Evolutionary conservation across 495 filamentous ascomycete species (phyloP).

Genomic region (Penicillium daleae): DNA sequence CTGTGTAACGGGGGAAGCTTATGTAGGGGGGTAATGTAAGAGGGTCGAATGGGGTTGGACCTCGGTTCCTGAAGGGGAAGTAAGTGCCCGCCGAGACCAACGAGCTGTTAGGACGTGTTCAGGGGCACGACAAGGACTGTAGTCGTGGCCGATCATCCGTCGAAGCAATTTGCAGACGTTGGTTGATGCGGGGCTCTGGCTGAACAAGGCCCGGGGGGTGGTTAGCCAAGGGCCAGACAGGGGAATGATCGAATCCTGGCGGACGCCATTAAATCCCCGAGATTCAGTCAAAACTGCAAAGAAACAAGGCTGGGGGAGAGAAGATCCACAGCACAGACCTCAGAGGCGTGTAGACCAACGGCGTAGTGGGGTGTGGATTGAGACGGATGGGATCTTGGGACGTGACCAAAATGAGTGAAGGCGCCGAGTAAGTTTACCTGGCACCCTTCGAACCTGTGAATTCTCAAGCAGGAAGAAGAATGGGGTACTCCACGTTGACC

Average conservation of each 20-base stretch:
- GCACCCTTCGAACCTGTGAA: too few relatives aligned
- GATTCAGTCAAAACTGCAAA: too few relatives aligned
- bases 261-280: background rate
- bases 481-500: background rate
- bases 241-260: constrained; percentile 14
- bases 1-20: constrained; percentile 23
- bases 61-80: constrained; percentile 29
- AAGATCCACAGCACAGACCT: background rate
- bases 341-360: background rate
- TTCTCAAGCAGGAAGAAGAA: too few relatives aligned
- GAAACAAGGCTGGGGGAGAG: constrained; percentile 2
- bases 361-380: background rate
- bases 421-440: too few relatives aligned
- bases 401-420: background rate
- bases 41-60: constrained; percentile 13
- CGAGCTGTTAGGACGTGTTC: background rate
- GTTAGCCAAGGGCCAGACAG: constrained; percentile 15
- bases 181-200: constrained; percentile 14
- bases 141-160: constrained; percentile 20
- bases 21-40: constrained; percentile 10
- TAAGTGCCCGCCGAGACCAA: constrained; percentile 18
- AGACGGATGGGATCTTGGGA: background rate
- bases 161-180: constrained; percentile 9
- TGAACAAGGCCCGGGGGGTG: constrained; percentile 15
- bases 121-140: constrained; percentile 12